Conservation (phyloP, 2,329 filamentous ascomycete species). For the Daldinia sp. region DNA sequence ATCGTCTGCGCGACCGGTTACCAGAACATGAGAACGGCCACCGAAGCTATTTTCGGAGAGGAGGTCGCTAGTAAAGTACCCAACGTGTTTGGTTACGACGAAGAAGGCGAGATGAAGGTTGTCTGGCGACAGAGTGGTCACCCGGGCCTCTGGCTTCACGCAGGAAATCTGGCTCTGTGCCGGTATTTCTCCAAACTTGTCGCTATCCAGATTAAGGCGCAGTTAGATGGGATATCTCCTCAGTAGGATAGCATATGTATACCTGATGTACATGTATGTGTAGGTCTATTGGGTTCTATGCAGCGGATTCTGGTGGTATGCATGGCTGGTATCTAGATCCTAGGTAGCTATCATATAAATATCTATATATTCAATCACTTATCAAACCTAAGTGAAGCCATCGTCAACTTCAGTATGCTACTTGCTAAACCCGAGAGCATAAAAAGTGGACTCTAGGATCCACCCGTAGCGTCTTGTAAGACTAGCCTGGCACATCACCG, state of each 20-base stretch:
- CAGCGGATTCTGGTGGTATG: not conserved
- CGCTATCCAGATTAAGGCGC: slow-evolving; percentile 62
- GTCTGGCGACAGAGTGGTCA: slow-evolving; percentile 69
- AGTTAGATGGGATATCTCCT: slow-evolving; percentile 43
- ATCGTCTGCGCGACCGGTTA: slow-evolving; percentile 66
- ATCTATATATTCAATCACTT: no score
- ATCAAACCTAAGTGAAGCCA: not conserved
- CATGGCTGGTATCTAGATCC: not conserved
- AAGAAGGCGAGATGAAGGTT: slow-evolving; percentile 62
- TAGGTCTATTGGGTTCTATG: not conserved
- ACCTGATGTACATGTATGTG: not conserved
- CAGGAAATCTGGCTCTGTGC: slow-evolving; percentile 69
- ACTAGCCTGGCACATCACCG: not conserved
- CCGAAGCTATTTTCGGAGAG: slow-evolving; percentile 68
- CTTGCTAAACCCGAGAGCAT: not conserved
- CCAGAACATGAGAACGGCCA: slow-evolving; percentile 72
- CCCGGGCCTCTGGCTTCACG: slow-evolving; percentile 72
- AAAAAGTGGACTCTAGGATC: not conserved
- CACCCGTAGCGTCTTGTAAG: slow-evolving; percentile 1
- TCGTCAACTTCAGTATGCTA: not conserved
- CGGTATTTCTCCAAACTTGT: slow-evolving; percentile 65
- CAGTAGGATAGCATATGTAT: slow-evolving; percentile 1
- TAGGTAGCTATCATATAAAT: not conserved
- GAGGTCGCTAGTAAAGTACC: slow-evolving; percentile 64
- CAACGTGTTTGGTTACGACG: slow-evolving; percentile 70